Base-by-base conservation (phyloP, 2,329 filamentous ascomycete genomes). In the Acrocalymma vagum region DNA sequence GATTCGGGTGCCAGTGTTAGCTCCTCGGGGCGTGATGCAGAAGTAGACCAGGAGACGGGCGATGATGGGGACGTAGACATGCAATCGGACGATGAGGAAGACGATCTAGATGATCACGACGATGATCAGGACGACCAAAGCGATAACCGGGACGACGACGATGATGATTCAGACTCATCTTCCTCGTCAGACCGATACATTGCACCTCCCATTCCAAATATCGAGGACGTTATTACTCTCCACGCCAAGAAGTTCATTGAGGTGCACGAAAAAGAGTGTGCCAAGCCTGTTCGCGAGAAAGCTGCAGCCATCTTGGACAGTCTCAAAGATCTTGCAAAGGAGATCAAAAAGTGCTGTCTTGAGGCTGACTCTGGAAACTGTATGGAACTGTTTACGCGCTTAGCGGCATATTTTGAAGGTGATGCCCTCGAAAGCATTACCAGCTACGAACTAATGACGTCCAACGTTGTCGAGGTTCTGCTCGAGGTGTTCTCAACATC, bases 371-470 rank as follows among this genome's bases (percentile, higher is more conserved):
- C 60, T 10, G 58, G 58, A 2, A 62, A 81, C 26, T 90, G 88
- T 9, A 75, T 78, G 21, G 73, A 78, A 3, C 75, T 96, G 1
- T 97, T 97, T 70, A 76, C 78, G 21, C 83, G 80, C 34, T 75
- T 99, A 42, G 90, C 91, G 1, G 80, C 82, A 3, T 92, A 94
- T 62, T 99, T 99, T 58, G 87, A 95, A 59, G 85, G 87, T 0
- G 89, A 96, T 70, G 87, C 94, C 1, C 72, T 96, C 38, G 88
- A 96, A 62, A 95, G 90, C 65, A 92, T 96, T 37, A 99, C 94
- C 1, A 99, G 94, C 70, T 92, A 93, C 31, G 94, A 99, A 66
- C 76, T 99, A 21, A 82, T 97, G 36, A 90, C 89, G 20, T 97
- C 94, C 2, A 90, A 91, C 13, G 83, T 99, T 39, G 92, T 99